These are phyloP conservation scores for Ophiocordyceps camponoti-leonardi DNA, from an alignment of 2,329 filamentous ascomycete species.

Conservation along the genomic window DNA sequence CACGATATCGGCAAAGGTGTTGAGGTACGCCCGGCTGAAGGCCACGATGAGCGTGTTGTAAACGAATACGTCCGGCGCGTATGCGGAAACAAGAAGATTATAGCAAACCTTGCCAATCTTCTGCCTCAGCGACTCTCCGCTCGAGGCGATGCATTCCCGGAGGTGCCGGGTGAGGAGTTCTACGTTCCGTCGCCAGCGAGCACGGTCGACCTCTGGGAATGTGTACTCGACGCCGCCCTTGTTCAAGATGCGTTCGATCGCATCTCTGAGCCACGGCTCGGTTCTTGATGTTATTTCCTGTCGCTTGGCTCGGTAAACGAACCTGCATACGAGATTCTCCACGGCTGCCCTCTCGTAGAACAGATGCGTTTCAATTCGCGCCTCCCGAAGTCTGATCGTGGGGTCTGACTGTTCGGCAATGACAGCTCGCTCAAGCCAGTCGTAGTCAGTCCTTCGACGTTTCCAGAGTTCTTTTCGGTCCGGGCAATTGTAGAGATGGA, in stretches of 20 bases:
- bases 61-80: slow-evolving; percentile 48
- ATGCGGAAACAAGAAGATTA: slow-evolving; percentile 45
- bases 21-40: slow-evolving; percentile 35
- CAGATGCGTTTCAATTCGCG: slow-evolving; percentile 11
- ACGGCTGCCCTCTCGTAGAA: slow-evolving; percentile 10
- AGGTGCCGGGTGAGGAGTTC: slow-evolving; percentile 12
- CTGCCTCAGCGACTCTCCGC: slow-evolving; percentile 12
- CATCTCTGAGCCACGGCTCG: slow-evolving; percentile 1
- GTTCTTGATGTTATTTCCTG: slow-evolving; percentile 1
- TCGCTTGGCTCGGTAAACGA: slow-evolving; percentile 10
- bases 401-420: slow-evolving; percentile 11
- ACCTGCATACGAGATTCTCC: slow-evolving; percentile 11
- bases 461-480: slow-evolving; percentile 6
- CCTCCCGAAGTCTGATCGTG: slow-evolving; percentile 5
- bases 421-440: slow-evolving; percentile 12
- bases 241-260: too few relatives aligned
- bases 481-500: slow-evolving; percentile 12
- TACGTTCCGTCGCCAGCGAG: slow-evolving; percentile 9
- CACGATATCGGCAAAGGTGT: slow-evolving; percentile 33
- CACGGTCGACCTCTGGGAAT: slow-evolving; percentile 11
- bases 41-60: slow-evolving; percentile 55
- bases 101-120: slow-evolving; percentile 32
- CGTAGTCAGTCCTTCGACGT: slow-evolving; percentile 11
- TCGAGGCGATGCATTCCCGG: slow-evolving; percentile 10
- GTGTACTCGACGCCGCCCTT: slow-evolving; percentile 6